Evolutionary conservation across 2,329 filamentous ascomycete species (phyloP).

Genomic region (Talaromyces sp.): DNA sequence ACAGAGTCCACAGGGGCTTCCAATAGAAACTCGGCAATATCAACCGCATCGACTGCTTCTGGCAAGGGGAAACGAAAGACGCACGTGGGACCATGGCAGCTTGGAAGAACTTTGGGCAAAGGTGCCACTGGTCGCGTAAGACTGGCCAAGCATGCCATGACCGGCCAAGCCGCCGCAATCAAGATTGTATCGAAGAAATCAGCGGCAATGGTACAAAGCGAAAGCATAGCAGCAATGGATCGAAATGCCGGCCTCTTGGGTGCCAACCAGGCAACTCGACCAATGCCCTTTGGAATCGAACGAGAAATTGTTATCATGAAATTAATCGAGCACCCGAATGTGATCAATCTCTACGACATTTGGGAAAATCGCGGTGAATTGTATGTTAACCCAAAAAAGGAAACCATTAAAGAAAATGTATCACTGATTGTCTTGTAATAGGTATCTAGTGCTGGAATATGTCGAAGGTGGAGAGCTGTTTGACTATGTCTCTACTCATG

Average conservation of each 20-base stretch:
- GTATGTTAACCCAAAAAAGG: conserved; percentile 48
- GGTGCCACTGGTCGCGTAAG: conserved; percentile 86
- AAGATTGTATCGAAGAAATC: conserved; percentile 90
- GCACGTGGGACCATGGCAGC: conserved; percentile 87
- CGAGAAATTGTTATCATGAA: conserved; percentile 97
- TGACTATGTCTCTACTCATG: conserved; percentile 70
- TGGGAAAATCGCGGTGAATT: conserved; percentile 97
- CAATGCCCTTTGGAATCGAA: conserved; percentile 83
- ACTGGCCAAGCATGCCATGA: conserved; percentile 72
- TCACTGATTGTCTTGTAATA: conserved; percentile 31
- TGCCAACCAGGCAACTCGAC: conserved; percentile 56
- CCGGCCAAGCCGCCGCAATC: conserved; percentile 77
- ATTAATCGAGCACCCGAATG: conserved; percentile 88
- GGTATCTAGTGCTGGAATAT: conserved; percentile 91
- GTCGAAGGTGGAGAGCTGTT: conserved; percentile 82
- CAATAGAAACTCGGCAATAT: conserved; percentile 49
- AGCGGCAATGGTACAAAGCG: conserved; percentile 73
- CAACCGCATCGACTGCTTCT: conserved; percentile 51
- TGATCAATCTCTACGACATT: conserved; percentile 90
- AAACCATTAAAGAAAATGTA: not conserved
- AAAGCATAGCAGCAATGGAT: conserved; percentile 79
- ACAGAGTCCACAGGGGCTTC: conserved; percentile 43
- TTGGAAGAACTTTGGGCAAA: conserved; percentile 82
- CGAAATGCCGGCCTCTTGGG: conserved; percentile 58
- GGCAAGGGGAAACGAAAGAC: conserved; percentile 57